Evolutionary conservation across 1,139 yeast genomes (phyloP).

Genomic region (Blastobotrys elegans): DNA sequence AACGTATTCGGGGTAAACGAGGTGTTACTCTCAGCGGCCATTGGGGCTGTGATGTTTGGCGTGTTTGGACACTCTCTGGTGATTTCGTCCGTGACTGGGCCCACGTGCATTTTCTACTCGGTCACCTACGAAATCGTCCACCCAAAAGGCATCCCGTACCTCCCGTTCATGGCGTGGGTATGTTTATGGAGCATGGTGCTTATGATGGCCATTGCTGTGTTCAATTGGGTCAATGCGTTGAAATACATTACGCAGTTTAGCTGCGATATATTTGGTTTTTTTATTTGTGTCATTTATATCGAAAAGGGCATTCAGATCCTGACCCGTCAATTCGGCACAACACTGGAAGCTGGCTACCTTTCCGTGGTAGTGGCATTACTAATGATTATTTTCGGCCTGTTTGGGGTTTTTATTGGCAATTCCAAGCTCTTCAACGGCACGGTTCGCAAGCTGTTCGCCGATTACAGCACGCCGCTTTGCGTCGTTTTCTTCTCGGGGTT

Average conservation of each 20-base stretch:
- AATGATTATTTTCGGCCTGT: constrained; percentile 71
- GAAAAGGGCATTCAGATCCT: constrained; percentile 87
- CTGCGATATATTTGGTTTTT: constrained; percentile 91
- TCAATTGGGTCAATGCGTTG: constrained; percentile 65
- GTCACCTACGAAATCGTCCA: constrained; percentile 79
- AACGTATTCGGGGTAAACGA: constrained; percentile 90
- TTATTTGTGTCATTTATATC: constrained; percentile 82
- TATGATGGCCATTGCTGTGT: constrained; percentile 67
- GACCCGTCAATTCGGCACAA: constrained; percentile 53
- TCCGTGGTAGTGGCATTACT: constrained; percentile 67
- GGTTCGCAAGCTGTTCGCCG: constrained; percentile 67
- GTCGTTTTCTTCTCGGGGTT: constrained; percentile 91
- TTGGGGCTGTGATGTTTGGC: constrained; percentile 89
- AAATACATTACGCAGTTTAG: constrained; percentile 75
- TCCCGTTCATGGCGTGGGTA: constrained; percentile 95
- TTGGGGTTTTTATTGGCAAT: constrained; percentile 56
- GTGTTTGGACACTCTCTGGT: constrained; percentile 87
- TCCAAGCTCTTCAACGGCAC: constrained; percentile 57
- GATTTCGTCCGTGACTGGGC: constrained; percentile 95
- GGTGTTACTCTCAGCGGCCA: constrained; percentile 72
- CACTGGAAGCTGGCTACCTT: constrained; percentile 53
- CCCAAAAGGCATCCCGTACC: constrained; percentile 62
- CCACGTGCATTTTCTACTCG: constrained; percentile 84
- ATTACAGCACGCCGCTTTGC: constrained; percentile 77
- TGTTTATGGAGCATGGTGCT: constrained; percentile 86